Evolutionary conservation across 768 basidiomycete genomes (phyloP).

Genomic region (Podaxis sp.): DNA sequence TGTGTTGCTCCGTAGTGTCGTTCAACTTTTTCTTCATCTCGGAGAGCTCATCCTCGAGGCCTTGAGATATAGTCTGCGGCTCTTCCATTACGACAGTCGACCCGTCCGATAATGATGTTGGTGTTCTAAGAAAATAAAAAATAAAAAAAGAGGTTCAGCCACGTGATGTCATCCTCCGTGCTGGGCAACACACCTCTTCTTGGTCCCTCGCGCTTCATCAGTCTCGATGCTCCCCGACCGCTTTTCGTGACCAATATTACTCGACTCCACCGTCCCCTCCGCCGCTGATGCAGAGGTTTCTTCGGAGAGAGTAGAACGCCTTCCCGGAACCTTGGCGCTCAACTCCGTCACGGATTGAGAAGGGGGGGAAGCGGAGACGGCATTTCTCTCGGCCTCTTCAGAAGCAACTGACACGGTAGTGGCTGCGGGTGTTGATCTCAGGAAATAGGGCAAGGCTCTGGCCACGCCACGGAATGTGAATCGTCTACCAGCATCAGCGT

Average conservation of each 20-base stretch:
- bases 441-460: slow-evolving; percentile 3
- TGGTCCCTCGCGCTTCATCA: not conserved
- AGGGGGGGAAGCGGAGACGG: not conserved
- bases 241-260: not conserved
- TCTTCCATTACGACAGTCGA: slow-evolving; percentile 7
- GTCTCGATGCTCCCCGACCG: not conserved
- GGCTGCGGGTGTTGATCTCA: not conserved
- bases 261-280: not conserved
- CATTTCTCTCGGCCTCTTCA: not conserved
- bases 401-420: not conserved
- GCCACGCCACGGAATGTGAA: slow-evolving; percentile 7
- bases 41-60: not conserved
- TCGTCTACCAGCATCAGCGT: not conserved
- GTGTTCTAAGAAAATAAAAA: not conserved
- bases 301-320: not conserved
- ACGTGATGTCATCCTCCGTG: not conserved
- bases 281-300: not conserved
- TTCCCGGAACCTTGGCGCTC: not conserved
- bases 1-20: not conserved
- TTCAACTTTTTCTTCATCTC: not conserved
- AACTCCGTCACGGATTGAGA: not conserved
- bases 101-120: slow-evolving; percentile 1
- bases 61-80: not conserved
- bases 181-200: not conserved
- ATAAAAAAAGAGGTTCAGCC: not conserved